Evolutionary conservation across 2,329 filamentous ascomycete genomes (phyloP), one percentile per base, ranked within the genome.

Genomic region (Fusarium sp.): DNA sequence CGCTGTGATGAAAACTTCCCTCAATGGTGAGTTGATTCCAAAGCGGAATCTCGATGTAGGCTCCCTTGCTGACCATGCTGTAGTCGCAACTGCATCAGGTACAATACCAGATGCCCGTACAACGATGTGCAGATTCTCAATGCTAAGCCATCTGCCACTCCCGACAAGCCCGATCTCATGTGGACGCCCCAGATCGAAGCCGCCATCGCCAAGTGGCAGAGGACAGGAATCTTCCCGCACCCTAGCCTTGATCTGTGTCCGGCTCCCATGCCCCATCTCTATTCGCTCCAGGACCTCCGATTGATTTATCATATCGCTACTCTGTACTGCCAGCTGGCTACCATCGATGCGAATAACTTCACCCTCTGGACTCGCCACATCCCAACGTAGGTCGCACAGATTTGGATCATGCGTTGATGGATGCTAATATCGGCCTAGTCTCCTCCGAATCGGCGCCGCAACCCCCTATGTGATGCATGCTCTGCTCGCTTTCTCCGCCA

Each of bases 21-120:
- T 60, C 96, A 99, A 89, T 99, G 96, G 95, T 97, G 87, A 78
- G 89, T 83, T 57, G 56, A 22, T 49, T 59, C 44, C 27, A 29
- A n/a, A 61, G 36, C 38, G 27, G 7, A 6, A 51, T 35, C 11
- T 44, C 10, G n/a, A 27, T 14, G 16, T 36, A 38, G 5, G 22
- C 35, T 46, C 20, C 44, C 36, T 44, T 42, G 63, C 65, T 74
- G 63, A 75, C 56, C n/a, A 55, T 22, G 81, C 71, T 63, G 49
- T 79, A 97, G 95, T 86, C 94, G 94, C 80, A 99, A 99, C 84
- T 99, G 96, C 85, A 98, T 96, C 71, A 99, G 98, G 85, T 96
- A 99, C 85, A 98, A 98, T 86, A 96, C 97, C 79, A 93, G 95
- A 79, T 99, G 96, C 84, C 96, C 98, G 78, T 99, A 98, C 86